phyloP scores from a whole-genome alignment of 306 rosid genomes.

The Cicer chorassanicum region DNA sequence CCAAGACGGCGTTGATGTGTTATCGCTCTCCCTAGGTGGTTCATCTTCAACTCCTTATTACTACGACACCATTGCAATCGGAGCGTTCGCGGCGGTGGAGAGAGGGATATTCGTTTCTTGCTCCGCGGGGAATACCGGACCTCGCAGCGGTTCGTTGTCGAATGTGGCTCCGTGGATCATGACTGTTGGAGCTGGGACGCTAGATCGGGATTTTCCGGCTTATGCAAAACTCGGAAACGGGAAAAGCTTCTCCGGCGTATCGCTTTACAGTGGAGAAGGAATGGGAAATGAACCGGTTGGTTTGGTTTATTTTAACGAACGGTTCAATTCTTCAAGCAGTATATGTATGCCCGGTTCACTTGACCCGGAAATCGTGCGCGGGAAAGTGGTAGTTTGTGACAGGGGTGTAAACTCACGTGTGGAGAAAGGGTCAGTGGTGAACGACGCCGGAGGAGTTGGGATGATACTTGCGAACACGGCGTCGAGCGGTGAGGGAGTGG shows the following conservation, averaged over 20 bases:
- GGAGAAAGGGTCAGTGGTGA: slow-evolving; percentile 88
- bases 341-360: slow-evolving; percentile 87
- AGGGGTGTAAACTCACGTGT: slow-evolving; percentile 84
- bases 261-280: slow-evolving; percentile 86
- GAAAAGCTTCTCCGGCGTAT: slow-evolving; percentile 59
- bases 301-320: slow-evolving; percentile 60
- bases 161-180: slow-evolving; percentile 95
- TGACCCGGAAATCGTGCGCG: slow-evolving; percentile 62
- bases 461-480: slow-evolving; percentile 91
- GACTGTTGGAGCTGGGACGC: slow-evolving; percentile 95
- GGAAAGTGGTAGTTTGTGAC: slow-evolving; percentile 89
- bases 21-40: slow-evolving; percentile 85
- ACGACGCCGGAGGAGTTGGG: slow-evolving; percentile 80
- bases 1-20: slow-evolving; percentile 76
- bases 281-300: slow-evolving; percentile 69
- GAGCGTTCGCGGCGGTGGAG: slow-evolving; percentile 73
- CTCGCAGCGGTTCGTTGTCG: slow-evolving; percentile 58
- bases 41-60: slow-evolving; percentile 63
- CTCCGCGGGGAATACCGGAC: slow-evolving; percentile 94
- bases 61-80: slow-evolving; percentile 71
- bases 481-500: slow-evolving; percentile 81
- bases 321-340: slow-evolving; percentile 57
- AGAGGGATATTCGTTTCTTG: slow-evolving; percentile 82
- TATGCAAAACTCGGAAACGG: slow-evolving; percentile 64
- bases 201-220: slow-evolving; percentile 96